Evolutionary conservation across 192 early-diverging fungal species (phyloP), one percentile per base, ranked within the genome.

Genomic region (Umbelopsis sp.): DNA sequence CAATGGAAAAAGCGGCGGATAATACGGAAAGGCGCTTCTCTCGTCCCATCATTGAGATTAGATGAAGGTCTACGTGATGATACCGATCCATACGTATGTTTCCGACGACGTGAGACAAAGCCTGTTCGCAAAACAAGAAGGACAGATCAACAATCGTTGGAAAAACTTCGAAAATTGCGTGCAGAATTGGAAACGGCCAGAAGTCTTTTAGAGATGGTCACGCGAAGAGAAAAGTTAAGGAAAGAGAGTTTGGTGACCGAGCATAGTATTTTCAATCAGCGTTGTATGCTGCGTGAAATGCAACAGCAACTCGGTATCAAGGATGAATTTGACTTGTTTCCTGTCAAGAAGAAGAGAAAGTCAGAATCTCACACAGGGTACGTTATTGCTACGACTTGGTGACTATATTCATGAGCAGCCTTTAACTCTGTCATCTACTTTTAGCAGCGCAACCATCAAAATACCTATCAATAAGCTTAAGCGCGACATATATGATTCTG

Each of bases 1-100:
- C 81, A 91, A 67, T 91, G 90, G 90, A 79, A 78, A 44, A 64
- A 73, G 22, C 70, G 83, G 20, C 71, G 90, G 13, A 80, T 80
- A 49, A 51, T 72, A 15, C 71, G 82, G 3, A 70, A 71, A 47
- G 81, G 87, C 37, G 83, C 82, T 47, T 46, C 80, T 10, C 82
- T 94, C 49, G 82, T 82, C 8, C 89, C 91, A 27, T 78, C 73
- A 51, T 27, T 94, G 18, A 81, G 86, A 80, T 82, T 80, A 64
- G 92, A 94, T 58, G 90, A 94, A 23, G 78, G 81, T 27, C 69
- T 80, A 7, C 85, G 86, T 49, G 79, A 89, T 48, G 96, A 98
- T 68, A 81, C 82, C 30, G 93, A 98, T 74, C 95, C 97, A 13
- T 99, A 97, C 76, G 89, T 97, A 21, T 99, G 97, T 75, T 99